Evolutionary conservation across 2,329 filamentous ascomycete species (phyloP).

Genomic region (Ceratocystis lukuohia): DNA sequence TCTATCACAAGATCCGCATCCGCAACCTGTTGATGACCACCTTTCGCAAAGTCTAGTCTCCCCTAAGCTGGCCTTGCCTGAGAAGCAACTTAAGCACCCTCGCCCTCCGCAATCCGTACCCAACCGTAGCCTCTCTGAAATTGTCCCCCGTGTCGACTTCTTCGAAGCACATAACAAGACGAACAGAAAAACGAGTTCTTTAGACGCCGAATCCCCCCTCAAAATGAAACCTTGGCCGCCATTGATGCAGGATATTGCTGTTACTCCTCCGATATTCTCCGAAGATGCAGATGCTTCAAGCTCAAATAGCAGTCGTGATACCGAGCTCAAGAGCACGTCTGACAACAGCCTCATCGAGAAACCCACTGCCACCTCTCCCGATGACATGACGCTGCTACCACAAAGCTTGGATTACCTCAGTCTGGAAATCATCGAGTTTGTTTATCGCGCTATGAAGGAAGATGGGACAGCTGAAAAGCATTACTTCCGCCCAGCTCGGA

Average conservation of each 20-base stretch:
- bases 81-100: slow-evolving; percentile 9
- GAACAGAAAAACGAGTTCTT: neutral
- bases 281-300: slow-evolving; percentile 15
- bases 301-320: slow-evolving; percentile 14
- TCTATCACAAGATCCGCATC: slow-evolving; percentile 26
- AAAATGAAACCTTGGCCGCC: slow-evolving; percentile 3
- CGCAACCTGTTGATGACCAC: slow-evolving; percentile 24
- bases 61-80: slow-evolving; percentile 22
- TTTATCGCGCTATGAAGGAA: slow-evolving; percentile 46
- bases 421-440: slow-evolving; percentile 43
- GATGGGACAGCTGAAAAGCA: slow-evolving; percentile 39
- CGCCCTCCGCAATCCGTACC: slow-evolving; percentile 7
- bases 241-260: slow-evolving; percentile 4
- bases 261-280: slow-evolving; percentile 14
- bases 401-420: slow-evolving; percentile 44
- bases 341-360: slow-evolving; percentile 4
- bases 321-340: slow-evolving; percentile 7
- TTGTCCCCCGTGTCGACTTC: slow-evolving; percentile 12
- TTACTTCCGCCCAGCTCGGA: slow-evolving; percentile 21
- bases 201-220: neutral
- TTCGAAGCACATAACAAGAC: slow-evolving; percentile 10
- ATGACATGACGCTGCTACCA: slow-evolving; percentile 30
- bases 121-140: slow-evolving; percentile 7
- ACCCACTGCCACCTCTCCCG: neutral
- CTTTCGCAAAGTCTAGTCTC: slow-evolving; percentile 25